Base-by-base conservation (phyloP, 1,284 basidiomycete species). In the Rhodotorula sp. region DNA sequence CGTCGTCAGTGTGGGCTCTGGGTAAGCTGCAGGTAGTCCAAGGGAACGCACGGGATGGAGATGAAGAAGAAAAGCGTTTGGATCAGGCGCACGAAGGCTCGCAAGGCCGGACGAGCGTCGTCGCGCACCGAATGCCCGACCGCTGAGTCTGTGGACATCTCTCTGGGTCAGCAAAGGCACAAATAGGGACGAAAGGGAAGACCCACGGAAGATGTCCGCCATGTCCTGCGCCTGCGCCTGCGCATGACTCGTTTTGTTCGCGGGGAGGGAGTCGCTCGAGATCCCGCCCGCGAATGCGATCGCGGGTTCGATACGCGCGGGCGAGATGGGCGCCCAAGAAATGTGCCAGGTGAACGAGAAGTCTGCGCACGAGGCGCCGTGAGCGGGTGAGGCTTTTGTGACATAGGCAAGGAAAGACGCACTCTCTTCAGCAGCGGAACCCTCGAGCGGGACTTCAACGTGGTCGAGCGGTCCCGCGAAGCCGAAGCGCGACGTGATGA, bases 331-430 rank as follows among this genome's bases (percentile, higher is more conserved):
- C 6, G 32, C 27, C 53, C 53, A 64, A 2, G 39, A 36, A 29
- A 64, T 46, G 29, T 34, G 27, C 62, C 62, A 64, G 41, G 46
- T 32, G 50, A 44, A 64, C 5, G 41, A 13, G 13, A 64, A 17
- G 41, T 64, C 62, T 64, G 37, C 12, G 13, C 13, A 13, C 21
- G 21, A 39, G 27, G 25, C 29, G 10, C 10, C 22, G 57, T 34
- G 17, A 54, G 32, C 34, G 25, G 25, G 13, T 17, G 57, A 29
- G 8, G 13, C 8, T 37, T 2, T 5, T 2, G 34, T 22, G 19
- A 8, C 17, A 17, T 4, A 22, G 34, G 25, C 10, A 15, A 41
- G 13, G 51, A 54, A 15, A 25, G 12, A 10, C 53, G 53, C 53
- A 63, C 61, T 51, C 4, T 55, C 61, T n/a, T 53, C 54, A 37